Base-by-base conservation (phyloP, 2,329 filamentous ascomycete genomes). In the Pleomassaria siparia region DNA sequence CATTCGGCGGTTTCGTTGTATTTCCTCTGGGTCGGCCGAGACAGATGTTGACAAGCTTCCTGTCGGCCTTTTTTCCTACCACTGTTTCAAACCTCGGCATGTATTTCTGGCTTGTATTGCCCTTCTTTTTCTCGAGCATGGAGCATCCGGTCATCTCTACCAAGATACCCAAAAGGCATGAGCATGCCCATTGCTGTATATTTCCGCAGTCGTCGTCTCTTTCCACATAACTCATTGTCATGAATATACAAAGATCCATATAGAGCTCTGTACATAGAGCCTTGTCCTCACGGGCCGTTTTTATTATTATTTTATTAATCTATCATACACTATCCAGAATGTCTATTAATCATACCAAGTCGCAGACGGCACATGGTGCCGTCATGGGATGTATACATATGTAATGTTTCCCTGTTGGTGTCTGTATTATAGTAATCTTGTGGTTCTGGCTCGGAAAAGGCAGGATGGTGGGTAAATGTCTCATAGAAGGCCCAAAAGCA, bases 141-240 rank as follows among this genome's bases (percentile, higher is more conserved):
- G 8, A 13, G 24, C 11, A 22, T 9, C 8, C 35, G 35, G 35
- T 7, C 4, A 13, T 24, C 20, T 22, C 24, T 22, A 18, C 20
- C 32, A 16, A 56, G 56, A 55, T 58, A 53, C 54, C 55, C 49
- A 47, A 40, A n/a, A n/a, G 11, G 36, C 45, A 12, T 24, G 32
- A 20, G 29, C 24, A 24, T 21, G 20, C 15, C 12, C 12, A n/a
- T 16, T 16, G 29, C 12, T 36, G 22, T 44, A 16, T 20, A 22
- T 22, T 24, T 37, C 9, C 20, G 4, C 9, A 6, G 6, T 22
- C 8, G 35, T 22, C n/a, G 13, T 22, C 6, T 37, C 18, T 13
- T 13, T 36, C 24, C 15, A 13, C 8, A 22, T 37, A 6, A 3
- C 20, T 22, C 20, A n/a, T 37, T 7, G 12, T 35, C 26, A 28